Evolutionary conservation across 805 yeast species (phyloP).

Genomic region (Pichia paraexigua): DNA sequence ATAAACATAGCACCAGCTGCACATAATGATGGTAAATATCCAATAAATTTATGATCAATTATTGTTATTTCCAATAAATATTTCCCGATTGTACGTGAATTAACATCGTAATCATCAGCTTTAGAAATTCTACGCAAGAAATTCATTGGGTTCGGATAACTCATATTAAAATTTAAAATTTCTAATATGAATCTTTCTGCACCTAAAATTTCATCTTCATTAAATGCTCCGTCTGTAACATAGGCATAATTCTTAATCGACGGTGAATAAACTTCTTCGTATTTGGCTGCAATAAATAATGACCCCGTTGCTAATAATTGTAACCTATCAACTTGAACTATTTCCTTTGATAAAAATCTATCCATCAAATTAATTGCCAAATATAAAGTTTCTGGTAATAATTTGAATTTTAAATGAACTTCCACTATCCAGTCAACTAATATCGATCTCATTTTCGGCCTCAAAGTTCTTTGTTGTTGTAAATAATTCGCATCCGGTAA

Average conservation of each 20-base stretch:
- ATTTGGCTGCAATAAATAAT: slow-evolving; percentile 83
- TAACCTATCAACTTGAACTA: slow-evolving; percentile 67
- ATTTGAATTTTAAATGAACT: slow-evolving; percentile 74
- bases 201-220: slow-evolving; percentile 70
- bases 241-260: slow-evolving; percentile 78
- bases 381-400: slow-evolving; percentile 79
- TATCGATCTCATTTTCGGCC: slow-evolving; percentile 79
- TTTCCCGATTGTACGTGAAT: slow-evolving; percentile 77
- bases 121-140: slow-evolving; percentile 81
- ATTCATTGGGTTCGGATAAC: slow-evolving; percentile 86
- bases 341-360: slow-evolving; percentile 68
- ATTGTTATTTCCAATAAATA: slow-evolving; percentile 71
- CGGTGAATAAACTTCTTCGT: slow-evolving; percentile 87
- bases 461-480: slow-evolving; percentile 53
- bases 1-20: slow-evolving; percentile 87
- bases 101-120: slow-evolving; percentile 84
- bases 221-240: slow-evolving; percentile 79
- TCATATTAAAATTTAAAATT: slow-evolving; percentile 62
- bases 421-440: slow-evolving; percentile 92
- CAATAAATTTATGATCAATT: slow-evolving; percentile 69
- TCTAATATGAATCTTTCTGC: slow-evolving; percentile 78
- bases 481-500: slow-evolving; percentile 68
- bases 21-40: slow-evolving; percentile 64
- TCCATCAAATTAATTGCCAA: slow-evolving; percentile 83
- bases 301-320: slow-evolving; percentile 84